phyloP scores from a whole-genome alignment of 495 filamentous ascomycete genomes.

The Aspergillus ellipticus region DNA sequence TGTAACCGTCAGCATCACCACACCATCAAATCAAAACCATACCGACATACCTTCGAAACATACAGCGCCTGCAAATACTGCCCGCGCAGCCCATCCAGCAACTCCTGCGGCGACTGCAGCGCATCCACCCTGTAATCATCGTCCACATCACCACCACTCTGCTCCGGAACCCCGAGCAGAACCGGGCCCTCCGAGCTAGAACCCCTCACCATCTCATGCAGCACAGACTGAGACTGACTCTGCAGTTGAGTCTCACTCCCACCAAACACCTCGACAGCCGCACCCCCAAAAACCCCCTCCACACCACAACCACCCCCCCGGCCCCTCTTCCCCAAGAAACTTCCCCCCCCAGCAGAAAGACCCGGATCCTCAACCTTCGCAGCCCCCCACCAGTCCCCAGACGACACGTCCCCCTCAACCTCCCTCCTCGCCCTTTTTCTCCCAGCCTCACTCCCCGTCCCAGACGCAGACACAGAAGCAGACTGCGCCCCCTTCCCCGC shows the following conservation, averaged over 20 bases:
- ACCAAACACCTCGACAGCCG: slow-evolving; percentile 10
- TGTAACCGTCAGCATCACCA: slow-evolving; percentile 26
- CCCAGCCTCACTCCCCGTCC: background rate
- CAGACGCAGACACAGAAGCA: background rate
- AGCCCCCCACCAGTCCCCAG: slow-evolving; percentile 35
- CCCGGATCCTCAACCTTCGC: slow-evolving; percentile 36
- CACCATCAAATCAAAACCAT: background rate
- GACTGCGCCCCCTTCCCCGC: background rate
- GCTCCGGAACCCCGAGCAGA: slow-evolving; percentile 7
- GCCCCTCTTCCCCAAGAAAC: slow-evolving; percentile 18
- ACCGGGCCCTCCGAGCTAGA: slow-evolving; percentile 9
- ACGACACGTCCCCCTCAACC: background rate
- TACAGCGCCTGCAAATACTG: slow-evolving; percentile 92
- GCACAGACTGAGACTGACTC: slow-evolving; percentile 16
- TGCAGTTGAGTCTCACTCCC: slow-evolving; percentile 1
- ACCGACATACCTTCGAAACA: slow-evolving; percentile 66
- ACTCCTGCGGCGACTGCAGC: slow-evolving; percentile 56
- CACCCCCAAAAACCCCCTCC: slow-evolving; percentile 27
- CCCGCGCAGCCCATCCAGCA: slow-evolving; percentile 62
- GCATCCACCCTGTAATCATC: slow-evolving; percentile 15
- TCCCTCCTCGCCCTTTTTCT: background rate
- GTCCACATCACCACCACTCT: slow-evolving; percentile 17
- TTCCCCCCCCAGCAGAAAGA: slow-evolving; percentile 14
- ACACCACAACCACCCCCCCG: slow-evolving; percentile 24
- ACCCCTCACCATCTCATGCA: slow-evolving; percentile 17